These are phyloP conservation scores for Diaporthe ilicicola DNA, from an alignment of 2,329 filamentous ascomycete genomes.

Conservation along the genomic window DNA sequence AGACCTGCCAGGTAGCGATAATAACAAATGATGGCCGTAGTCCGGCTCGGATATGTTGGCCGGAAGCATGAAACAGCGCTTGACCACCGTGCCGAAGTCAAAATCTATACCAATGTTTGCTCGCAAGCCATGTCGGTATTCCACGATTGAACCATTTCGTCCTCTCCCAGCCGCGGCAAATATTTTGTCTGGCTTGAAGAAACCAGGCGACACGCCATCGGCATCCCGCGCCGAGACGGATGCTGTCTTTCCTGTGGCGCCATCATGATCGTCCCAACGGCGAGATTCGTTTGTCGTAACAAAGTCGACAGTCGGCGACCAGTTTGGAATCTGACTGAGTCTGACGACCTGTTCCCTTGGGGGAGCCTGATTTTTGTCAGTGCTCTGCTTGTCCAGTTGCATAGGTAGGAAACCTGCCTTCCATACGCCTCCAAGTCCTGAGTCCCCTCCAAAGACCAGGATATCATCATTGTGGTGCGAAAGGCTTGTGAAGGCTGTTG, in stretches of 20 bases:
- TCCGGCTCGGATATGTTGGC: conserved; percentile 36
- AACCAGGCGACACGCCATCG: conserved; percentile 60
- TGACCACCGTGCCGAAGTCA: conserved; percentile 57
- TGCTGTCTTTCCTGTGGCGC: conserved; percentile 34
- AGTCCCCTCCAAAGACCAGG: conserved; percentile 81
- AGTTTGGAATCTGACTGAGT: conserved; percentile 70
- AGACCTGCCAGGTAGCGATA: conserved; percentile 60
- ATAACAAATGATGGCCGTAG: conserved; percentile 50
- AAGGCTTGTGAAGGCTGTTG: conserved; percentile 83
- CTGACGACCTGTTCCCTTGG: conserved; percentile 62
- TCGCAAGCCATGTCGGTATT: conserved; percentile 75
- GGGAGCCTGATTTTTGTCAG: conserved; percentile 51
- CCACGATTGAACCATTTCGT: conserved; percentile 68
- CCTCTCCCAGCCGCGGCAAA: conserved; percentile 75
- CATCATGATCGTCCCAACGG: conserved; percentile 39
- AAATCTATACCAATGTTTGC: conserved; percentile 71
- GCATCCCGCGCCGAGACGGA: conserved; percentile 29
- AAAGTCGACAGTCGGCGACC: conserved; percentile 67
- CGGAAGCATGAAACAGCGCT: conserved; percentile 62
- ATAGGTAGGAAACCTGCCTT: conserved; percentile 57
- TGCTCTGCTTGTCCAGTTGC: neutral
- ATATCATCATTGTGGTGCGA: conserved; percentile 65
- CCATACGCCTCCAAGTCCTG: conserved; percentile 80
- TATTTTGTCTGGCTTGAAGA: conserved; percentile 59
- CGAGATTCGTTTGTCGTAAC: conserved; percentile 53